phyloP scores from a whole-genome alignment of 1,284 basidiomycete genomes.

The Coriolopsis trogii region DNA sequence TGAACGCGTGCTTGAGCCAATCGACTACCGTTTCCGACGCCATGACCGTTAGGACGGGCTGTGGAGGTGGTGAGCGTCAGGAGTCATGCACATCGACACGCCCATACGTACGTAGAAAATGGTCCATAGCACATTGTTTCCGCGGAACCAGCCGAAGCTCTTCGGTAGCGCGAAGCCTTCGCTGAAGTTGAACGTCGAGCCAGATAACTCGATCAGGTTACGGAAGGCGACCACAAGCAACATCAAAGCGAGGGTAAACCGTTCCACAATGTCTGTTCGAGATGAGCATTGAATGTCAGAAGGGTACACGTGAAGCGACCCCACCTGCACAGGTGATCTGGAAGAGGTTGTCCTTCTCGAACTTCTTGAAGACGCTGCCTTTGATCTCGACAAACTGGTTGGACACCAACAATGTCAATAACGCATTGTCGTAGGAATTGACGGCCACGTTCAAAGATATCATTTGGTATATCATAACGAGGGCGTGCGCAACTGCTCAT shows the following conservation, averaged over 20 bases:
- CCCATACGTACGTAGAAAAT: slow-evolving; percentile 75
- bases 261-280: slow-evolving; percentile 90
- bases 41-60: slow-evolving; percentile 93
- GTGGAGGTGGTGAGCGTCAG: neutral
- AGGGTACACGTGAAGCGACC: too few relatives aligned
- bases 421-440: slow-evolving; percentile 97
- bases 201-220: slow-evolving; percentile 94
- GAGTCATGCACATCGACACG: neutral
- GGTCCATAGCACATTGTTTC: slow-evolving; percentile 81
- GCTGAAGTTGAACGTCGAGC: slow-evolving; percentile 81
- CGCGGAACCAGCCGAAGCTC: slow-evolving; percentile 84
- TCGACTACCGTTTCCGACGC: slow-evolving; percentile 94
- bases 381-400: slow-evolving; percentile 99
- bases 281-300: neutral
- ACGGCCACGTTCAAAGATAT: slow-evolving; percentile 97
- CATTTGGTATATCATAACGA: slow-evolving; percentile 98
- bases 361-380: slow-evolving; percentile 99
- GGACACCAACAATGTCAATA: slow-evolving; percentile 92
- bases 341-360: slow-evolving; percentile 99
- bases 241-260: slow-evolving; percentile 94
- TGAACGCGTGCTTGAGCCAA: slow-evolving; percentile 99
- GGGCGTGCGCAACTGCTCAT: slow-evolving; percentile 76
- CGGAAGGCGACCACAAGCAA: slow-evolving; percentile 90
- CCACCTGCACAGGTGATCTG: slow-evolving; percentile 96
- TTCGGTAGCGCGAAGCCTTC: slow-evolving; percentile 77